These are phyloP conservation scores for Picea sitchensis DNA, from an alignment of 75 land plant genomes.

Conservation along the genomic window DNA sequence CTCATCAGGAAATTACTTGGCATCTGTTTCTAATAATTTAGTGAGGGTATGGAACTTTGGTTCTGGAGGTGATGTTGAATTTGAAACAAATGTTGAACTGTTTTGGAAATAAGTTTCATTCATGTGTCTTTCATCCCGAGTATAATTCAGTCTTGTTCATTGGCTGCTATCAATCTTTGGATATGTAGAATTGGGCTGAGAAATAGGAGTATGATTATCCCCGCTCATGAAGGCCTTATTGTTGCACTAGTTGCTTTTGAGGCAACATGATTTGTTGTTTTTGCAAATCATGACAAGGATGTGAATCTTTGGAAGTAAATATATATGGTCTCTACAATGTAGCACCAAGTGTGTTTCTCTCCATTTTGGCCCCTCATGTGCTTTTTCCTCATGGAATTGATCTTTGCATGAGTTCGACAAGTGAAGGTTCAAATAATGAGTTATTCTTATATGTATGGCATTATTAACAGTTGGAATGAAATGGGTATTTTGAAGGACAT, in stretches of 20 bases:
- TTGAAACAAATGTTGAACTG: conserved; percentile 43
- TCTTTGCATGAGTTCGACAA: no score
- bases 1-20: conserved; percentile 20
- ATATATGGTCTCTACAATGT: no score
- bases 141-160: conserved; percentile 37
- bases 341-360: no score
- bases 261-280: conserved; percentile 72
- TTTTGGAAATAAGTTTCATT: conserved; percentile 40
- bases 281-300: conserved; percentile 86
- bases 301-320: conserved; percentile 81
- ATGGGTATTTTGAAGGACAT: no score
- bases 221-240: conserved; percentile 78
- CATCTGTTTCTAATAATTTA: conserved; percentile 28
- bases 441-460: no score
- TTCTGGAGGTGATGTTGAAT: conserved; percentile 16
- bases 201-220: conserved; percentile 56
- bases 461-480: no score
- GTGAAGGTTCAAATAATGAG: no score
- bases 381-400: no score
- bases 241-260: conserved; percentile 73
- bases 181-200: conserved; percentile 72
- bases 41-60: conserved; percentile 27
- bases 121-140: conserved; percentile 56
- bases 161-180: conserved; percentile 72
- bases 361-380: no score